These are phyloP conservation scores for Onygenales sp. DNA, from an alignment of 2,329 filamentous ascomycete species.

Conservation along the genomic window DNA sequence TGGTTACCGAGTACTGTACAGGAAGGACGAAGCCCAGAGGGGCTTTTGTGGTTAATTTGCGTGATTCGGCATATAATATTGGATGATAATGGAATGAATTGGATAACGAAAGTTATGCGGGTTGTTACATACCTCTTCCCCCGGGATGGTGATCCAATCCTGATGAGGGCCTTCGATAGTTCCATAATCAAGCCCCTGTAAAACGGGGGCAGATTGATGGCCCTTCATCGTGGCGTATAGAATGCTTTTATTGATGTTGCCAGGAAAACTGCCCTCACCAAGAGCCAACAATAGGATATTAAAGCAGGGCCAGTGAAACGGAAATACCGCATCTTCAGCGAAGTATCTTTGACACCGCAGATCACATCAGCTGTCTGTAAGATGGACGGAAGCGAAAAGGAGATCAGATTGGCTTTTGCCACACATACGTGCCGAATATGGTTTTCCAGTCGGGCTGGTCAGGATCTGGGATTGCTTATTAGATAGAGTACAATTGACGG, in stretches of 20 bases:
- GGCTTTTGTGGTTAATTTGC: too few relatives aligned
- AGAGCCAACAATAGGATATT: neutral
- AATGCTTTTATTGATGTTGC: neutral
- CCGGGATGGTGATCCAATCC: neutral
- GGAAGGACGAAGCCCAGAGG: too few relatives aligned
- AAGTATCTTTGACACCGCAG: neutral
- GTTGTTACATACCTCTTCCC: neutral
- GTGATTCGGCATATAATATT: too few relatives aligned
- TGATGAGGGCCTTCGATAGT: neutral
- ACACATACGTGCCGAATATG: neutral
- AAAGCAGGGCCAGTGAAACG: constrained; percentile 1
- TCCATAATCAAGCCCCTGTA: neutral
- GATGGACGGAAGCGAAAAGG: neutral
- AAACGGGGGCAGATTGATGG: neutral
- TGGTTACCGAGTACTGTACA: neutral
- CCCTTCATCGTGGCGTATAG: neutral
- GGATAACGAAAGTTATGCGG: neutral
- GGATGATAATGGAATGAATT: neutral
- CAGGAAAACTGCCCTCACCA: neutral
- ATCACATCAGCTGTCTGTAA: neutral
- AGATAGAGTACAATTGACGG: too few relatives aligned
- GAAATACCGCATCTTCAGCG: neutral
- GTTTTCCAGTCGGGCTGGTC: neutral
- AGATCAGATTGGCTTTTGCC: neutral
- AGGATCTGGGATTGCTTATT: too few relatives aligned